Conservation (phyloP, 495 filamentous ascomycete genomes). For the Xylaria venustula region DNA sequence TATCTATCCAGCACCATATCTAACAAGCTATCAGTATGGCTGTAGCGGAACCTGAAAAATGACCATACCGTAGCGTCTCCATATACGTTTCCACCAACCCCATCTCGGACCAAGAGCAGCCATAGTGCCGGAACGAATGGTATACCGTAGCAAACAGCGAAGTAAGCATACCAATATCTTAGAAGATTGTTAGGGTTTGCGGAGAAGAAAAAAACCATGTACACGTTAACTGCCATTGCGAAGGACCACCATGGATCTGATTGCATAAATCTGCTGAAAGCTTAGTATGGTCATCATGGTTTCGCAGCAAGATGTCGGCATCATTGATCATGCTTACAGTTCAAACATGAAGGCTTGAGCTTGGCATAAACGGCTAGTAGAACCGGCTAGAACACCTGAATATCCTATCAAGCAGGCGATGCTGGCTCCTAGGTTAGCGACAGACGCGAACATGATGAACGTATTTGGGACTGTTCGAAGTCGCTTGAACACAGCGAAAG, state of each 20-base stretch:
- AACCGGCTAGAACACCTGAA: slow-evolving; percentile 51
- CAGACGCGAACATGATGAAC: slow-evolving; percentile 78
- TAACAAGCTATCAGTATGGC: slow-evolving; percentile 12
- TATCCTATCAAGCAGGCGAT: slow-evolving; percentile 70
- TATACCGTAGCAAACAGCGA: slow-evolving; percentile 69
- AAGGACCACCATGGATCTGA: slow-evolving; percentile 61
- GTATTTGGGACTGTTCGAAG: slow-evolving; percentile 79
- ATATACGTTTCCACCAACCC: slow-evolving; percentile 56
- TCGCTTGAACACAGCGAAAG: slow-evolving; percentile 58
- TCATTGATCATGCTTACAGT: slow-evolving; percentile 35
- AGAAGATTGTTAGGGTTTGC: slow-evolving; percentile 65
- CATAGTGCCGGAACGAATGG: slow-evolving; percentile 68
- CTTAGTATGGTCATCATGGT: slow-evolving; percentile 8
- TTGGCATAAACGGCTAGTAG: slow-evolving; percentile 60
- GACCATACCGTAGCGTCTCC: slow-evolving; percentile 63
- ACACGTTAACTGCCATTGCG: slow-evolving; percentile 85
- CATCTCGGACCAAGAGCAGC: slow-evolving; percentile 58
- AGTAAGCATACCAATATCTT: slow-evolving; percentile 66
- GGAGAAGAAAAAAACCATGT: slow-evolving; percentile 75
- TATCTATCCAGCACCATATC: slow-evolving; percentile 86
- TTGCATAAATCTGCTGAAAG: slow-evolving; percentile 52
- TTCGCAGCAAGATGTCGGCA: background rate
- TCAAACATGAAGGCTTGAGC: slow-evolving; percentile 75
- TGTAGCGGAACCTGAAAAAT: background rate
- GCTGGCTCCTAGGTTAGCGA: slow-evolving; percentile 77